phyloP scores from a whole-genome alignment of 2,329 filamentous ascomycete species.

The Fusarium drepaniforme region DNA sequence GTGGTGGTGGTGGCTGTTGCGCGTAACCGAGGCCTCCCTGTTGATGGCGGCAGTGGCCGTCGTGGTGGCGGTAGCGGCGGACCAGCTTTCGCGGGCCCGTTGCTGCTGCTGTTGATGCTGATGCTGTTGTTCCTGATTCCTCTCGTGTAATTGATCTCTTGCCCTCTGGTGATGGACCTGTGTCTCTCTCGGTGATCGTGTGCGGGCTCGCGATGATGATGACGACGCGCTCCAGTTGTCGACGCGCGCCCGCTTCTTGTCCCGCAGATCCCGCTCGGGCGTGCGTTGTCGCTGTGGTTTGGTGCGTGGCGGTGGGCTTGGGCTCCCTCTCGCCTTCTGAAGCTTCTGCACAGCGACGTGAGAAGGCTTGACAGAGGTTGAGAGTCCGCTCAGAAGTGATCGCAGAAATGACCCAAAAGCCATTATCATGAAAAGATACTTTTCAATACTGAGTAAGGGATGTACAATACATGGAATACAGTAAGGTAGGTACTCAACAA shows the following conservation, averaged over 20 bases:
- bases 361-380: constrained; percentile 8
- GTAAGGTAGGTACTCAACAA: neutral
- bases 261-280: neutral
- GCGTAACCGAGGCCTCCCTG: neutral
- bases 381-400: constrained; percentile 16
- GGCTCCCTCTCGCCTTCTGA: neutral
- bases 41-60: neutral
- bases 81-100: neutral
- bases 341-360: constrained; percentile 11
- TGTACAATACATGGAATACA: neutral
- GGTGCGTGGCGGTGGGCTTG: neutral
- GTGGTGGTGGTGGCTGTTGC: neutral
- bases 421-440: constrained; percentile 15
- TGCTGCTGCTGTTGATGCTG: neutral
- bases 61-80: neutral
- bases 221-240: neutral
- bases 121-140: neutral
- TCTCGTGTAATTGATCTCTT: neutral
- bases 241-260: constrained; percentile 2
- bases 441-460: neutral
- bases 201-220: neutral
- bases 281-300: neutral
- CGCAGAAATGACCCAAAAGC: constrained; percentile 27
- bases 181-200: neutral
- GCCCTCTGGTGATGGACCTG: neutral